A percentile compares a stretch with the other conserved stretches of the same genome.
phyloP scores from a whole-genome alignment of 106 monocot genomes.

The Dendrobium officinale region DNA sequence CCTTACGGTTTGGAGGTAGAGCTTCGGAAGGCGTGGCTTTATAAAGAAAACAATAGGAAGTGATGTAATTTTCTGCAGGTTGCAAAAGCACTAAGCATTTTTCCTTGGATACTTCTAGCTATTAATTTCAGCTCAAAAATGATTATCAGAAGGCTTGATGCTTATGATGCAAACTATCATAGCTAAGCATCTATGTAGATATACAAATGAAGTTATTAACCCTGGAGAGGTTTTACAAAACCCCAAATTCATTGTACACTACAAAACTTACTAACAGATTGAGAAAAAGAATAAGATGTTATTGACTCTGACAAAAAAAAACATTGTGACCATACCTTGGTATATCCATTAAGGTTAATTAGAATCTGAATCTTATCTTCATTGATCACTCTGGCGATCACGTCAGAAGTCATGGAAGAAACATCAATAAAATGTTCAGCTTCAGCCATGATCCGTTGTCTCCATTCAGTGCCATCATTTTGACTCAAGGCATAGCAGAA shows the following conservation, averaged over 20 bases:
- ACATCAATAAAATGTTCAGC: constrained; percentile 90
- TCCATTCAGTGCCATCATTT: constrained; percentile 95
- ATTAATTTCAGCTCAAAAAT: not conserved
- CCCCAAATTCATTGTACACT: not conserved
- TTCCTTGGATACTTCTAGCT: not conserved
- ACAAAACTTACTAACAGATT: not conserved
- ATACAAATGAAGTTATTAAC: not conserved
- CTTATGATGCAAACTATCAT: not conserved
- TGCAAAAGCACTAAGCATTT: not conserved
- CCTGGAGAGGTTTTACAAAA: not conserved
- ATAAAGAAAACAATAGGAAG: not conserved
- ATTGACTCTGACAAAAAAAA: not conserved
- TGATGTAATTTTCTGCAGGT: not conserved
- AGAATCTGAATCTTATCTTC: constrained; percentile 88
- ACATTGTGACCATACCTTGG: constrained; percentile 48
- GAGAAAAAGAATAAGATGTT: not conserved
- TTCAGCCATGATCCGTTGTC: constrained; percentile 78
- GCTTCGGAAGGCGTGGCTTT: not conserved
- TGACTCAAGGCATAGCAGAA: constrained; percentile 98
- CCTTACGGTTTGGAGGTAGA: not conserved
- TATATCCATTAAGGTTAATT: constrained; percentile 97
- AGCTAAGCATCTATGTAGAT: not conserved
- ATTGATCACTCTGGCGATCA: constrained; percentile 82
- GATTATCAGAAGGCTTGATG: not conserved
- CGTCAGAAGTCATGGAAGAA: constrained; percentile 84